Evolutionary conservation across 2,329 filamentous ascomycete species (phyloP).

Genomic region (Aschersonia sp.): DNA sequence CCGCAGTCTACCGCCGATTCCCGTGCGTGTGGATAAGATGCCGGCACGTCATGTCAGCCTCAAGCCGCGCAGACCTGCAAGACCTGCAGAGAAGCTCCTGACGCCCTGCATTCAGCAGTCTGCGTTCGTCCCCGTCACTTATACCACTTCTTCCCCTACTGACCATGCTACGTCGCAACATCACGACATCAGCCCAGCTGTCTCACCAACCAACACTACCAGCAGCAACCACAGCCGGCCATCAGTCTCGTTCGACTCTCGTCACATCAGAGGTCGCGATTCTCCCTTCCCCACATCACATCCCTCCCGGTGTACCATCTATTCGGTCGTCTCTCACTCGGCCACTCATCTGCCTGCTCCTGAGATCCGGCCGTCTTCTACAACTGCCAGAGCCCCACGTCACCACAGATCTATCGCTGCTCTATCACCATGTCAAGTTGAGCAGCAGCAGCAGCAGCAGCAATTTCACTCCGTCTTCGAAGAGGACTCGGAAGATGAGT

Average conservation of each 20-base stretch:
- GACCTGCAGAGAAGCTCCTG: constrained; percentile 13
- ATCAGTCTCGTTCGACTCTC: background rate
- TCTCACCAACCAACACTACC: constrained; percentile 8
- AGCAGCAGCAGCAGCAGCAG: constrained; percentile 12
- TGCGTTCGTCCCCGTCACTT: constrained; percentile 1
- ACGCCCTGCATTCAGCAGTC: constrained; percentile 9
- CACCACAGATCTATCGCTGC: constrained; percentile 13
- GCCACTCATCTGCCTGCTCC: constrained; percentile 9
- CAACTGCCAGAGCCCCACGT: constrained; percentile 6
- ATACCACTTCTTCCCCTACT: background rate
- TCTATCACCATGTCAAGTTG: constrained; percentile 9
- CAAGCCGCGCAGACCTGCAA: constrained; percentile 14
- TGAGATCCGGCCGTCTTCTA: constrained; percentile 5
- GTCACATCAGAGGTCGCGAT: background rate
- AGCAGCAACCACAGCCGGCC: constrained; percentile 1
- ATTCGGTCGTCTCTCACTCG: constrained; percentile 11
- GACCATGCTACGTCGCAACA: background rate
- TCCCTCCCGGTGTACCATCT: constrained; percentile 5
- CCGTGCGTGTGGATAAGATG: background rate
- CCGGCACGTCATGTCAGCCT: background rate
- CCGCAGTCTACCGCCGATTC: background rate
- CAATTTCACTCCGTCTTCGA: constrained; percentile 30
- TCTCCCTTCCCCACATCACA: background rate
- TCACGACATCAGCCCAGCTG: background rate
- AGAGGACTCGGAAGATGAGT: constrained; percentile 27